A percentile compares a stretch with the other conserved stretches of the same genome.
These are phyloP conservation scores for Leptodontidium sp. DNA, from an alignment of 2,329 filamentous ascomycete genomes.

Conservation along the genomic window DNA sequence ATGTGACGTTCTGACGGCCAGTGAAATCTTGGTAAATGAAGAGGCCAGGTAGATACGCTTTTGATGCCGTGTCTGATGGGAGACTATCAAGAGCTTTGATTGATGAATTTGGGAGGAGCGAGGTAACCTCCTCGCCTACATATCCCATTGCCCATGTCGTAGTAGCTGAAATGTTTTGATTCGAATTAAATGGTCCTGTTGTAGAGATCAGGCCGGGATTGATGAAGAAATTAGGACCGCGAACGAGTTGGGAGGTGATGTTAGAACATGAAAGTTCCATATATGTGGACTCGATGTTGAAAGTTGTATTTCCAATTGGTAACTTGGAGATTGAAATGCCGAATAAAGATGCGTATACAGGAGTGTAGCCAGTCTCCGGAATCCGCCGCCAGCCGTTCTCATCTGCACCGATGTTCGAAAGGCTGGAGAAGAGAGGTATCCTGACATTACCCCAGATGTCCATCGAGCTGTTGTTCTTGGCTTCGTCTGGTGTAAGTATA, in stretches of 20 bases:
- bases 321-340: conserved; percentile 33
- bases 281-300: conserved; percentile 37
- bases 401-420: conserved; percentile 29
- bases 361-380: conserved; percentile 19
- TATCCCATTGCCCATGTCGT: conserved; percentile 39
- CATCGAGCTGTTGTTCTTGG: conserved; percentile 30
- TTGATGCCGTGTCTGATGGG: conserved; percentile 19
- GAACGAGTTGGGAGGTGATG: conserved; percentile 26
- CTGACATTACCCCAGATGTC: conserved; percentile 39
- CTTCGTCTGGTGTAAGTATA: conserved; percentile 31
- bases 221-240: conserved; percentile 26
- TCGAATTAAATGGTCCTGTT: conserved; percentile 34
- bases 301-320: conserved; percentile 32
- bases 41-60: conserved; percentile 29
- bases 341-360: conserved; percentile 36
- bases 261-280: conserved; percentile 36
- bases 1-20: conserved; percentile 35
- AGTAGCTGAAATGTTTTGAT: conserved; percentile 27
- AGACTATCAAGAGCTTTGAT: conserved; percentile 34
- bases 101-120: conserved; percentile 28
- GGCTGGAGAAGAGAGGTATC: conserved; percentile 35
- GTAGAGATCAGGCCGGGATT: conserved; percentile 36
- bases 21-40: conserved; percentile 40
- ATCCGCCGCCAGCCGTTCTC: conserved; percentile 34
- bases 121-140: conserved; percentile 31